Evolutionary conservation across 768 basidiomycete species (phyloP).

Genomic region (Termitomyces sp.): DNA sequence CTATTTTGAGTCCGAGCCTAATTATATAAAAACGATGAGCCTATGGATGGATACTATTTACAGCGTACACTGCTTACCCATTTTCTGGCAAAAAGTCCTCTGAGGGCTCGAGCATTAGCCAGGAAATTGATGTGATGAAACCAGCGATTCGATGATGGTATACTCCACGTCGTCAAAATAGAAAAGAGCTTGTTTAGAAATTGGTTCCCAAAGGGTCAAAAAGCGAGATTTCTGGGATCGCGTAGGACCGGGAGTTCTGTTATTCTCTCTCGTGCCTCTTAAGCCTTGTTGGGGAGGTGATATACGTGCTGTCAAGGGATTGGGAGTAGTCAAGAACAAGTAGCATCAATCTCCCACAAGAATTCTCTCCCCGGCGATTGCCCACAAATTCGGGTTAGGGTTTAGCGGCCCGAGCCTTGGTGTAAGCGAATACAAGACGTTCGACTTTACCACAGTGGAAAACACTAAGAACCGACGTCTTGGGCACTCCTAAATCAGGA

Average conservation of each 20-base stretch:
- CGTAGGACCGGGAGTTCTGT: not conserved
- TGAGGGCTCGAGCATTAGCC: not conserved
- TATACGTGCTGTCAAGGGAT: not conserved
- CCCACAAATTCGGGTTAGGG: slow-evolving; percentile 12
- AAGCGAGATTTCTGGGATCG: not conserved
- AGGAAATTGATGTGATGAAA: no score
- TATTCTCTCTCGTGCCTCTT: not conserved
- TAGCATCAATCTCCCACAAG: not conserved
- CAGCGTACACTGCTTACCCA: slow-evolving; percentile 4
- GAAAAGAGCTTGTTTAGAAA: not conserved
- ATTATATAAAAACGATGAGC: not conserved
- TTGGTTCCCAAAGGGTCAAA: not conserved
- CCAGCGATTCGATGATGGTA: not conserved
- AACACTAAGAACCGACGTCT: not conserved
- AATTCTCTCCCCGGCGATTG: not conserved
- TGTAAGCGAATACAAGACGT: no score
- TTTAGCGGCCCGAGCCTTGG: no score
- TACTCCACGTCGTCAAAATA: not conserved
- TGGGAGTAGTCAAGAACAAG: not conserved
- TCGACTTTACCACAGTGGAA: no score
- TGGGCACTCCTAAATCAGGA: not conserved
- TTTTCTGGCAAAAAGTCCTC: not conserved
- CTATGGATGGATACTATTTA: not conserved
- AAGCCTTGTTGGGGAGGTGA: not conserved
- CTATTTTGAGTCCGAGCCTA: slow-evolving; percentile 3